Base-by-base conservation (phyloP, 2,329 filamentous ascomycete genomes). In the Cryphonectria carpinicola region DNA sequence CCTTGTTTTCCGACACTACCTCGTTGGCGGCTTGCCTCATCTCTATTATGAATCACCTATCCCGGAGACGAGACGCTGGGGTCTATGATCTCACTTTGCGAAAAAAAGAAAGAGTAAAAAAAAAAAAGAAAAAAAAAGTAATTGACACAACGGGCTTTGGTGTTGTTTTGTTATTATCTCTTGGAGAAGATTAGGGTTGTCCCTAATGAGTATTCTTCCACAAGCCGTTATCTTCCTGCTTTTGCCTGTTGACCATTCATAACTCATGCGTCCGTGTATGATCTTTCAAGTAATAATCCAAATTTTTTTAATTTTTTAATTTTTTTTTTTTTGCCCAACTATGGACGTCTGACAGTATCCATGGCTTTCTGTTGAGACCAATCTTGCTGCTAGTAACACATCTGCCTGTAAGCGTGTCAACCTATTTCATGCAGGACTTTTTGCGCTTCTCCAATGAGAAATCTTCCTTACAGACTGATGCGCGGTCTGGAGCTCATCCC, bases 401-500 rank as follows among this genome's bases (percentile, higher is more conserved):
- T 39, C 35, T 39, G 32, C 28, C 56, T 17, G 22, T 28, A 60
- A 13, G 10, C 28, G 4, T 58, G 14, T 3, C 54, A 35, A 8
- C 28, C 14, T 54, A 66, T 37, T 69, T 71, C 64, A 71, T 71
- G 70, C 67, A 54, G 41, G 43, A 37, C 32, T 28, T 41, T 6
- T 43, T 10, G 37, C 14, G 22, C 46, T 13, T 39, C 56, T 67
- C 67, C 67, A 71, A 68, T 68, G 52, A 68, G 70, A 56, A 52
- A 58, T 46, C 41, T 43, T n/a, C 46, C 52, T 37, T 39, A 19
- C 37, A 19, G 32, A 32, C 65, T 54, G 64, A 63, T 58, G 63
- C 37, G 28, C 70, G 70, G 49, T 62, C 60, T 54, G 65, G 70
- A 71, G 67, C 63, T 52, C 67, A 60, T 70, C 64, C 67, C 60